A percentile compares a stretch with the other conserved stretches of the same genome.
Evolutionary conservation across 176 grass and related monocot species (phyloP).

Genomic region (Rhipidocladum racemiflorum): DNA sequence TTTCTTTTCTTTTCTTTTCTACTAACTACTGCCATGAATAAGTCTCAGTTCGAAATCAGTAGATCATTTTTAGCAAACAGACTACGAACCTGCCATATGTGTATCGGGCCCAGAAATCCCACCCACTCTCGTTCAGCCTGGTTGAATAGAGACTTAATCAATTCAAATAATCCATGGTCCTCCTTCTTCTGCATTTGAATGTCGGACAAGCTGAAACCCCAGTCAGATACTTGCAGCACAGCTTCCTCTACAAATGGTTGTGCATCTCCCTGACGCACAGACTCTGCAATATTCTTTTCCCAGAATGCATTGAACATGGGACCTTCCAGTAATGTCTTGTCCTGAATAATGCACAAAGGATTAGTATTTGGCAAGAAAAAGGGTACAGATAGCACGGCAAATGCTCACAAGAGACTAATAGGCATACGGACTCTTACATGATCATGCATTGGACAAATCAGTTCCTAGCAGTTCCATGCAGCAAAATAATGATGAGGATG

Average conservation of each 20-base stretch:
- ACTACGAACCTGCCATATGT: constrained; percentile 88
- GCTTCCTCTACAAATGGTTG: constrained; percentile 84
- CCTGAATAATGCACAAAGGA: constrained; percentile 42
- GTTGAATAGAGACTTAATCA: constrained; percentile 66
- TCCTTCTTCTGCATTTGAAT: constrained; percentile 87
- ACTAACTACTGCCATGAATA: constrained; percentile 1
- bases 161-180: constrained; percentile 53
- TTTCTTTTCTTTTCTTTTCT: constrained; percentile 4
- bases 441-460: constrained; percentile 17
- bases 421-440: background rate
- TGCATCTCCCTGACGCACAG: constrained; percentile 69
- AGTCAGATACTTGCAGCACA: constrained; percentile 84
- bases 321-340: constrained; percentile 74
- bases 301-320: constrained; percentile 68
- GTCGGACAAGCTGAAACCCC: constrained; percentile 87
- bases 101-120: constrained; percentile 94
- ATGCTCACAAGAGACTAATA: too few relatives aligned
- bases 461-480: background rate
- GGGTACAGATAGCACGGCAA: too few relatives aligned
- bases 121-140: constrained; percentile 74
- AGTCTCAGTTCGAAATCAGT: background rate
- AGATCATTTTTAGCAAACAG: background rate
- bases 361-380: constrained; percentile 24
- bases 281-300: constrained; percentile 82
- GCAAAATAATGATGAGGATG: background rate